These are phyloP conservation scores for Paradendryphiella salina DNA, from an alignment of 2,329 filamentous ascomycete genomes.

Conservation along the genomic window DNA sequence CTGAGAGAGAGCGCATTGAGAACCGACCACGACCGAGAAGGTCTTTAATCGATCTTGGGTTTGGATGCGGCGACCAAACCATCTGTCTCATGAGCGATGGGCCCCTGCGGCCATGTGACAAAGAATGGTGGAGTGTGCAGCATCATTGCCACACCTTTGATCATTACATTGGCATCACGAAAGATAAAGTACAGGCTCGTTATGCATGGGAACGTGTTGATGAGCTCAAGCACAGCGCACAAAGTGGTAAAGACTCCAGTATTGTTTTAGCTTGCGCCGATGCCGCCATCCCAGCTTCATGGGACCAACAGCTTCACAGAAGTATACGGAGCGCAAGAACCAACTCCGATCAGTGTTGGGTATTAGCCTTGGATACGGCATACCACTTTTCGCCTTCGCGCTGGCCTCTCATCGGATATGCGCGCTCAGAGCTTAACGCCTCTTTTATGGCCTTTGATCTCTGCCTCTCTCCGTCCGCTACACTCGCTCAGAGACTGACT, in stretches of 20 bases:
- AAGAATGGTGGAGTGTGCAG: conserved; percentile 22
- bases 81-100: conserved; percentile 47
- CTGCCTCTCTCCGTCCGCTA: conserved; percentile 40
- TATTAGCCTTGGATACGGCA: conserved; percentile 60
- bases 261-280: conserved; percentile 54
- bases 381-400: conserved; percentile 62
- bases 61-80: conserved; percentile 64
- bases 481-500: conserved; percentile 28
- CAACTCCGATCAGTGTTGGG: conserved; percentile 49
- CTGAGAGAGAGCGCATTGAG: neutral
- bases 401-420: conserved; percentile 51
- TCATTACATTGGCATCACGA: conserved; percentile 58
- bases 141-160: conserved; percentile 14
- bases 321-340: conserved; percentile 9
- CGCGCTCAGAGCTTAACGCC: conserved; percentile 50
- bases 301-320: conserved; percentile 41
- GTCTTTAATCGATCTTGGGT: conserved; percentile 58
- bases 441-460: conserved; percentile 62
- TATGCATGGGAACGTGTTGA: conserved; percentile 31
- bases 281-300: conserved; percentile 54
- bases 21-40: conserved; percentile 3
- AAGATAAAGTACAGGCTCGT: conserved; percentile 53
- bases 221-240: conserved; percentile 5
- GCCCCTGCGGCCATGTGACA: conserved; percentile 19
- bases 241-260: conserved; percentile 20